These are phyloP conservation scores for Lactarius hatsudake DNA, from an alignment of 768 basidiomycete species.

Conservation along the genomic window DNA sequence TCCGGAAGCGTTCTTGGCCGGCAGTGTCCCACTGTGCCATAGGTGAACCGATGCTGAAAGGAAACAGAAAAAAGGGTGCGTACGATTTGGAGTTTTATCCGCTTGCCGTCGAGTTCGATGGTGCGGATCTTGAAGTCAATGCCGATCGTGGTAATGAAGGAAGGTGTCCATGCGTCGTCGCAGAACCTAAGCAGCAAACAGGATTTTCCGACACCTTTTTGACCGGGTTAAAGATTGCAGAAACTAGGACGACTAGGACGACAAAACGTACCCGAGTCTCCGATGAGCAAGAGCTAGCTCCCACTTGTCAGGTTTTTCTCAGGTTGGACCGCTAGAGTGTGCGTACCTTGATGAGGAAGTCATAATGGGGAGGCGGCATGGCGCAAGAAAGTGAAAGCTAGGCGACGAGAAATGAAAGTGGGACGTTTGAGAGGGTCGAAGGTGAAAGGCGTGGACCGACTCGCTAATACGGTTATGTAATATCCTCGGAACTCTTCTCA, in stretches of 20 bases:
- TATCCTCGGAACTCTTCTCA: not conserved
- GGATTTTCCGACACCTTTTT: slow-evolving; percentile 91
- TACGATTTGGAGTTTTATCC: slow-evolving; percentile 98
- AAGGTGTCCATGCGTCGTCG: slow-evolving; percentile 99
- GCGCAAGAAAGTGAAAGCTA: not conserved
- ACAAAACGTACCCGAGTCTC: slow-evolving; percentile 74
- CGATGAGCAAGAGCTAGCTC: slow-evolving; percentile 84
- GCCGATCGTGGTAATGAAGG: slow-evolving; percentile 98
- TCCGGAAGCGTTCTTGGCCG: slow-evolving; percentile 97
- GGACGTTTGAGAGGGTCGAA: not conserved
- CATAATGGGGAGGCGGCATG: slow-evolving; percentile 94
- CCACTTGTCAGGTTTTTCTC: slow-evolving; percentile 24
- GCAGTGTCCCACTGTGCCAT: slow-evolving; percentile 91
- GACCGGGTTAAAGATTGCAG: not conserved
- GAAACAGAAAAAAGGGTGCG: slow-evolving; percentile 34
- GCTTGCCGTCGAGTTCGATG: slow-evolving; percentile 96
- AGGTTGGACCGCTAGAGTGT: not conserved
- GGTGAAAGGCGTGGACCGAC: not conserved
- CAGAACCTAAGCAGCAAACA: slow-evolving; percentile 95
- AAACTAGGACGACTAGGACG: not conserved
- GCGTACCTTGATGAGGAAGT: slow-evolving; percentile 90
- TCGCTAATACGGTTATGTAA: not conserved
- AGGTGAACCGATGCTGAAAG: not conserved
- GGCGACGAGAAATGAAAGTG: not conserved
- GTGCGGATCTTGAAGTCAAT: slow-evolving; percentile 99